These are phyloP conservation scores for Beta macrorhiza DNA, from an alignment of 179 eudicot species.

Conservation along the genomic window DNA sequence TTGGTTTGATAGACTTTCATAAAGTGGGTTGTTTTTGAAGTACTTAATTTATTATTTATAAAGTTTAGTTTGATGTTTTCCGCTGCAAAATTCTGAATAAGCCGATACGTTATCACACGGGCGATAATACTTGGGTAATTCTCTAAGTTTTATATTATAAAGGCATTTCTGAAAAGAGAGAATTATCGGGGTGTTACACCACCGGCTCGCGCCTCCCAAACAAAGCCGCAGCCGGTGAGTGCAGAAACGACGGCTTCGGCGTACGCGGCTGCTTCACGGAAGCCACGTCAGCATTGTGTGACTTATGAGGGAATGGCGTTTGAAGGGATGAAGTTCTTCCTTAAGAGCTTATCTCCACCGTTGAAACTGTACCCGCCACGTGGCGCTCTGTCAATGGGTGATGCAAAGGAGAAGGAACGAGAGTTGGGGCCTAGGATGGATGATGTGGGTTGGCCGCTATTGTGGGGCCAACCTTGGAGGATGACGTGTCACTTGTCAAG, in stretches of 20 bases:
- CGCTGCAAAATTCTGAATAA: too few species aligned
- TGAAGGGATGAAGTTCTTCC: constrained; percentile 72
- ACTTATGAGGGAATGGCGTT: constrained; percentile 83
- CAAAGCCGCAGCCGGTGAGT: constrained; percentile 63
- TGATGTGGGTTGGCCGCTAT: constrained; percentile 3
- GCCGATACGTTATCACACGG: too few species aligned
- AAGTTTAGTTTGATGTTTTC: too few species aligned
- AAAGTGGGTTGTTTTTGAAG: too few species aligned
- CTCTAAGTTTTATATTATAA: too few species aligned
- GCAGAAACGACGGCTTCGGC: constrained; percentile 76
- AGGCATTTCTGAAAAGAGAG: too few species aligned
- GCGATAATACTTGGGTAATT: too few species aligned
- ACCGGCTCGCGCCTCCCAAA: constrained; percentile 37
- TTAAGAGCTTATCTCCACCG: constrained; percentile 26
- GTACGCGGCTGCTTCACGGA: constrained; percentile 52
- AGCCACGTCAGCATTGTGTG: constrained; percentile 59
- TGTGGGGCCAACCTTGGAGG: constrained; percentile 70
- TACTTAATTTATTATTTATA: too few species aligned
- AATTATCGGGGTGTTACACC: too few species aligned
- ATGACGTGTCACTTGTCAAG: constrained; percentile 54
- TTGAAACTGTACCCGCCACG: constrained; percentile 31
- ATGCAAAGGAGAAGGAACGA: constrained; percentile 81
- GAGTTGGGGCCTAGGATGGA: constrained; percentile 55
- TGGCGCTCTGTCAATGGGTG: constrained; percentile 64
- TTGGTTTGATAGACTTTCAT: too few species aligned